Percentiles rank a stretch among this genome's conserved stretches.
phyloP scores from a whole-genome alignment of 768 basidiomycete genomes.

The Sarcomyxa edulis region DNA sequence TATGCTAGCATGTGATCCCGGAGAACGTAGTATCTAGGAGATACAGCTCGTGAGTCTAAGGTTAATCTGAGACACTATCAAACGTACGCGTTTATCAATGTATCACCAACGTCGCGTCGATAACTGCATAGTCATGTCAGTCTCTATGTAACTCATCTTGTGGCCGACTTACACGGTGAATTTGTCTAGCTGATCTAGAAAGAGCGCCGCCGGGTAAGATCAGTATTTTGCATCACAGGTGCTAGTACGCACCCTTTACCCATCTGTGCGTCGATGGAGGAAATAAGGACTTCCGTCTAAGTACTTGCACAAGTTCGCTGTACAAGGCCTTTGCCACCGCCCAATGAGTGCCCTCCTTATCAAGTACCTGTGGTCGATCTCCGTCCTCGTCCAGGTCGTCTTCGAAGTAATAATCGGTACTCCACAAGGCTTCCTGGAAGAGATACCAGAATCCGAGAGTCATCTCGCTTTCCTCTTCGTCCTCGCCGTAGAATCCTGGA shows the following conservation, averaged over 20 bases:
- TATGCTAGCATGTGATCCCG: conserved; percentile 77
- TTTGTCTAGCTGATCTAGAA: conserved; percentile 70
- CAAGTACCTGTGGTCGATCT: conserved; percentile 19
- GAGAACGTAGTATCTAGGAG: conserved; percentile 75
- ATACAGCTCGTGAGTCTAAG: conserved; percentile 4
- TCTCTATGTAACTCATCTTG: neutral
- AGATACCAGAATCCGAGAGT: conserved; percentile 88
- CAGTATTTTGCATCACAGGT: conserved; percentile 1
- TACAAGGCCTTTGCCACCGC: conserved; percentile 72
- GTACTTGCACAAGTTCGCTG: conserved; percentile 63
- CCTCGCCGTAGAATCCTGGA: conserved; percentile 72
- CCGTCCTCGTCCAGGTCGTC: conserved; percentile 27
- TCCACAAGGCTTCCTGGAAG: conserved; percentile 85
- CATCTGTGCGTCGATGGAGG: conserved; percentile 53
- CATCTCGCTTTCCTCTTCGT: conserved; percentile 87
- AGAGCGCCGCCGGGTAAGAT: conserved; percentile 8
- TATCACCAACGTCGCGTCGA: conserved; percentile 83
- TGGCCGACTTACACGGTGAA: conserved; percentile 61
- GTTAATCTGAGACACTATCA: neutral
- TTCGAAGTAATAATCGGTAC: conserved; percentile 45
- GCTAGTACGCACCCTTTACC: conserved; percentile 55
- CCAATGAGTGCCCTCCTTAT: conserved; percentile 31
- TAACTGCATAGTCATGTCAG: conserved; percentile 40
- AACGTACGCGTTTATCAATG: conserved; percentile 80
- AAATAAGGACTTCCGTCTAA: conserved; percentile 74